A percentile compares a stretch with the other conserved stretches of the same genome.
Conservation (phyloP, 257 asterid species). For the Eucommia ulmoides region DNA sequence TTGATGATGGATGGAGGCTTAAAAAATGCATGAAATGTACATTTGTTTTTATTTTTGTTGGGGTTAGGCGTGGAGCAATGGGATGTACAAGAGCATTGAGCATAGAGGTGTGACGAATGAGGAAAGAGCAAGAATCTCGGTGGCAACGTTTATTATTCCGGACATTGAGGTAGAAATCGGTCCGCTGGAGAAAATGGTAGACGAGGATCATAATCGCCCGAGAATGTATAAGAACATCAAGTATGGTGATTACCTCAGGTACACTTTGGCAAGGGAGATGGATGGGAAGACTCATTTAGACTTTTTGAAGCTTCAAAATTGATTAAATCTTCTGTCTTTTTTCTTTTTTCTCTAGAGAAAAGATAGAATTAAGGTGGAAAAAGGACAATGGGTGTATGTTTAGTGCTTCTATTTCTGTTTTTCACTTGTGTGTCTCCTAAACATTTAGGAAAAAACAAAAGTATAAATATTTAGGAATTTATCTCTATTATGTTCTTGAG, state of each 20-base stretch:
- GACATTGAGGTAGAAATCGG: constrained; percentile 20
- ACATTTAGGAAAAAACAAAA: too few species aligned
- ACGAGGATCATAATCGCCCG: constrained; percentile 11
- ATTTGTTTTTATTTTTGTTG: background rate
- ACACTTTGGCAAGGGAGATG: constrained; percentile 19
- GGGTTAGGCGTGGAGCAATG: constrained; percentile 38
- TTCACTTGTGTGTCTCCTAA: too few species aligned
- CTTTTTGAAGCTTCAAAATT: background rate
- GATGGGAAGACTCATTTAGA: constrained; percentile 16
- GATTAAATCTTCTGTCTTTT: too few species aligned
- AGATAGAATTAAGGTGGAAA: too few species aligned
- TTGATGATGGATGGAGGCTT: too few species aligned
- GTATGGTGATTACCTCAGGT: constrained; percentile 22
- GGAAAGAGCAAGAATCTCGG: constrained; percentile 19
- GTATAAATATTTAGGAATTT: too few species aligned
- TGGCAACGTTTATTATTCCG: constrained; percentile 29
- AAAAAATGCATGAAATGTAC: too few species aligned
- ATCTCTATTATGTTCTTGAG: too few species aligned
- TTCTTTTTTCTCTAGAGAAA: too few species aligned
- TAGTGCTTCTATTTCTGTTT: too few species aligned
- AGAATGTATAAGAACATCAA: constrained; percentile 16
- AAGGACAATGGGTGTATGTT: too few species aligned
- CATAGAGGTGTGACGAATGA: constrained; percentile 26
- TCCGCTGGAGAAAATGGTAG: constrained; percentile 19
- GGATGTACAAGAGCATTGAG: constrained; percentile 33